Conservation (phyloP, 345 rosid species). For the Acer campestre region DNA sequence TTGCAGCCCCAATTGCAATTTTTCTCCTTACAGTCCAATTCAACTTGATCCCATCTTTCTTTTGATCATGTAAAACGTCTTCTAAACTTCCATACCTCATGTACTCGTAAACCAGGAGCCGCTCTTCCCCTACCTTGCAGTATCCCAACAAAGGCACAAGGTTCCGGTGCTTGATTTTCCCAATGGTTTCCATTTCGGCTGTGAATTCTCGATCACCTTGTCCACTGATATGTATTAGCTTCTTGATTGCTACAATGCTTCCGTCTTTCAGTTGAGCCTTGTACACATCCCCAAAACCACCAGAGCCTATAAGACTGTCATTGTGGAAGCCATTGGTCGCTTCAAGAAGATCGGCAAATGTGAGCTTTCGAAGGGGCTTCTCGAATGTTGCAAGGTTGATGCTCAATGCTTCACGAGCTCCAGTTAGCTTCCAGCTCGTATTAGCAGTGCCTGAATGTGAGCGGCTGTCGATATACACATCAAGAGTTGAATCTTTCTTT, state of each 20-base stretch:
- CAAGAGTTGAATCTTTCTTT: conserved; percentile 61
- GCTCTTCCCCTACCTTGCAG: conserved; percentile 88
- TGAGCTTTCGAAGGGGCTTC: conserved; percentile 80
- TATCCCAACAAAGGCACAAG: conserved; percentile 92
- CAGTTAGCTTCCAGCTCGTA: conserved; percentile 71
- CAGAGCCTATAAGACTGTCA: conserved; percentile 86
- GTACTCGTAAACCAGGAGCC: conserved; percentile 93
- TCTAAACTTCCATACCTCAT: conserved; percentile 95
- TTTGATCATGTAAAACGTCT: conserved; percentile 78
- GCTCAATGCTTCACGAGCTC: conserved; percentile 77
- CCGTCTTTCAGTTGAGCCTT: conserved; percentile 89
- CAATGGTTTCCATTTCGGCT: conserved; percentile 98
- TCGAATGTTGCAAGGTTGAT: conserved; percentile 85
- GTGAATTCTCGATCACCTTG: conserved; percentile 96
- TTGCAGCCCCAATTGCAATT: conserved; percentile 90
- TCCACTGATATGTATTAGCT: conserved; percentile 87
- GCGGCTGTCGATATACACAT: conserved; percentile 58
- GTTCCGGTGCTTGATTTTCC: conserved; percentile 92
- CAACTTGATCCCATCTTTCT: conserved; percentile 66
- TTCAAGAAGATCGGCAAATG: conserved; percentile 88
- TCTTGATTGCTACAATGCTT: conserved; percentile 88
- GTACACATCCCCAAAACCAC: conserved; percentile 98
- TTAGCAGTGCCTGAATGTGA: conserved; percentile 71
- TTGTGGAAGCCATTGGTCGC: conserved; percentile 90
- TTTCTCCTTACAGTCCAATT: conserved; percentile 83